These are phyloP conservation scores for Aspergillus indologenus DNA, from an alignment of 495 filamentous ascomycete genomes.

Conservation along the genomic window DNA sequence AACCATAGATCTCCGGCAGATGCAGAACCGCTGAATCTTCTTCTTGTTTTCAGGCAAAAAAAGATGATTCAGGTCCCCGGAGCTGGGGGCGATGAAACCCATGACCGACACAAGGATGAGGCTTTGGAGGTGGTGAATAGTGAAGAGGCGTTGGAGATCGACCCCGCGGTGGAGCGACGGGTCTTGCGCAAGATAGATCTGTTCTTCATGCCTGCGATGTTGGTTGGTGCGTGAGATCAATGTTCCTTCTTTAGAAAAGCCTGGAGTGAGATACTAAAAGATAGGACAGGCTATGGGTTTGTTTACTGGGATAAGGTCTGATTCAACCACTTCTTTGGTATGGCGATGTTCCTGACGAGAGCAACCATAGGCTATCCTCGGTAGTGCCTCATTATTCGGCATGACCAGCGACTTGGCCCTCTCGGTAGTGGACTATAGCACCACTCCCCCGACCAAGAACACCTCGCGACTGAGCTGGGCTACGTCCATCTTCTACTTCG, in stretches of 20 bases:
- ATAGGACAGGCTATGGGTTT: conserved; percentile 56
- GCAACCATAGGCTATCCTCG: conserved; percentile 60
- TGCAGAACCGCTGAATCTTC: too few relatives aligned
- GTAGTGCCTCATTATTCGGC: conserved; percentile 68
- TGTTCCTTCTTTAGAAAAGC: not conserved
- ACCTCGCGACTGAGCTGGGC: conserved; percentile 69
- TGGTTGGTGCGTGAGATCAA: conserved; percentile 46
- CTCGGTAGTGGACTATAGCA: conserved; percentile 48
- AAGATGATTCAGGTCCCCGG: conserved; percentile 24
- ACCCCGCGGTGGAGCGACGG: conserved; percentile 49
- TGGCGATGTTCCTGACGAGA: not conserved
- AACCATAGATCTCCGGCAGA: too few relatives aligned
- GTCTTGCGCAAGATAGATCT: conserved; percentile 68
- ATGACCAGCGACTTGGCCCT: conserved; percentile 69
- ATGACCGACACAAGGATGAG: conserved; percentile 40
- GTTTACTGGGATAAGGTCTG: conserved; percentile 73
- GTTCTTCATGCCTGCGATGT: conserved; percentile 69
- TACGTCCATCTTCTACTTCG: conserved; percentile 76
- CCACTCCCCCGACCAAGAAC: conserved; percentile 52
- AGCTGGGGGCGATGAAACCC: conserved; percentile 10
- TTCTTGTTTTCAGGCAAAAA: too few relatives aligned
- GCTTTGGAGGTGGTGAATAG: conserved; percentile 39
- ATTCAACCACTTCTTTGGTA: not conserved
- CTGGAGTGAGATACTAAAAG: not conserved
- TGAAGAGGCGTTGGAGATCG: conserved; percentile 49